These are phyloP conservation scores for Benincasa hispida DNA, from an alignment of 306 rosid species.

Conservation along the genomic window DNA sequence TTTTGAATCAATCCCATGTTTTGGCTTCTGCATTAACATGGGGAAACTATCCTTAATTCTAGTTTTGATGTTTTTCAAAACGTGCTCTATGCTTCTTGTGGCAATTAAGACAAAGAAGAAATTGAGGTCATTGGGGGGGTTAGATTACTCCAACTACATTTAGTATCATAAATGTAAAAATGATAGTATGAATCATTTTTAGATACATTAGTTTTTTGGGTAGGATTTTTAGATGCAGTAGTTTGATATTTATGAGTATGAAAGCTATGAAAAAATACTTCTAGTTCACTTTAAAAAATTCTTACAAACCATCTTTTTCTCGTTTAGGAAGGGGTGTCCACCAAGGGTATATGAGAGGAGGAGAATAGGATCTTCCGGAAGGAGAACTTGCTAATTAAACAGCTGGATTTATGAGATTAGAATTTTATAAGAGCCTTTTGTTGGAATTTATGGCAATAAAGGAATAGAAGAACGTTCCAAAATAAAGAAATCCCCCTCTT, in stretches of 20 bases:
- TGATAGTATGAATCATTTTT: background rate
- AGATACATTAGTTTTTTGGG: background rate
- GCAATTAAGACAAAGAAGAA: background rate
- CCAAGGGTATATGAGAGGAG: too few species aligned
- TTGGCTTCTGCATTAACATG: background rate
- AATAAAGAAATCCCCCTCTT: too few species aligned
- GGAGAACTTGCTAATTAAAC: too few species aligned
- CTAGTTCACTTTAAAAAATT: background rate
- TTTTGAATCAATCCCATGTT: background rate
- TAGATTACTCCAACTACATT: background rate
- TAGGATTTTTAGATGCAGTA: background rate
- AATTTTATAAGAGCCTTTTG: too few species aligned
- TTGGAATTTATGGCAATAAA: too few species aligned
- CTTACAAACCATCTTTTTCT: too few species aligned
- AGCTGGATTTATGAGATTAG: too few species aligned
- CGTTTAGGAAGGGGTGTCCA: too few species aligned
- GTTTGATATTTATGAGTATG: background rate
- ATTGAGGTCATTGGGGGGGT: background rate
- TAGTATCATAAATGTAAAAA: background rate
- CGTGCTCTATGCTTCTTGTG: background rate
- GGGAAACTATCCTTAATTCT: background rate
- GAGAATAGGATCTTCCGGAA: too few species aligned
- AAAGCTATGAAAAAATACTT: background rate
- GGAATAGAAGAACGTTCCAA: too few species aligned
- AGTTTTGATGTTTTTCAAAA: background rate